Evolutionary conservation across 768 basidiomycete species (phyloP).

Genomic region (Pulveroboletus sp.): DNA sequence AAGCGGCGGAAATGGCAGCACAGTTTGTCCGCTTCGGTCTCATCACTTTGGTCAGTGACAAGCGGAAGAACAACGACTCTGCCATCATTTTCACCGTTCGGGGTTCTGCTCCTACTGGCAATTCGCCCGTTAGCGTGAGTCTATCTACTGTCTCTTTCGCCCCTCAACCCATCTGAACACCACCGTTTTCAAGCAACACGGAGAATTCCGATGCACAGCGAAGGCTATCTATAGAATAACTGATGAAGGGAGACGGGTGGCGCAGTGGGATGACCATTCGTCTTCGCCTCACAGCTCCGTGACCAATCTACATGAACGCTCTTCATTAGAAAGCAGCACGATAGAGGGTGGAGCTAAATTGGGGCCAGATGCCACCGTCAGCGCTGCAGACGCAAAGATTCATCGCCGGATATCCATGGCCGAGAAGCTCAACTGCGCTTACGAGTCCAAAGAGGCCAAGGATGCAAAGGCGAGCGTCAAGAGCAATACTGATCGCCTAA

Average conservation of each 20-base stretch:
- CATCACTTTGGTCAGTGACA: slow-evolving; percentile 85
- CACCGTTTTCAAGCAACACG: slow-evolving; percentile 63
- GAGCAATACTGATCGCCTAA: slow-evolving; percentile 88
- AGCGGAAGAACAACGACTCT: slow-evolving; percentile 87
- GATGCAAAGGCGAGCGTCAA: slow-evolving; percentile 60
- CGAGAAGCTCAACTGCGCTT: slow-evolving; percentile 59
- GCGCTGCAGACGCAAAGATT: slow-evolving; percentile 57
- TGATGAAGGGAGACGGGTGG: slow-evolving; percentile 82
- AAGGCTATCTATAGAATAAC: slow-evolving; percentile 95
- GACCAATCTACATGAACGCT: slow-evolving; percentile 58
- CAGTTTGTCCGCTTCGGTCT: slow-evolving; percentile 96
- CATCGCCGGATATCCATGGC: slow-evolving; percentile 78
- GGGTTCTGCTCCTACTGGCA: slow-evolving; percentile 71
- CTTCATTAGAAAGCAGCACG: slow-evolving; percentile 49
- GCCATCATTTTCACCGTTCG: slow-evolving; percentile 92
- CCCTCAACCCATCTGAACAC: slow-evolving; percentile 9
- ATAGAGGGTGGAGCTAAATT: slow-evolving; percentile 22
- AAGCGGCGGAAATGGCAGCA: slow-evolving; percentile 96
- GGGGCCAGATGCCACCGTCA: slow-evolving; percentile 26
- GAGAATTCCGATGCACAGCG: slow-evolving; percentile 94
- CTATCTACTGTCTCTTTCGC: not conserved
- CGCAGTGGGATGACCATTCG: slow-evolving; percentile 72
- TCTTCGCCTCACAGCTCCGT: slow-evolving; percentile 65
- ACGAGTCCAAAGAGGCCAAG: slow-evolving; percentile 48
- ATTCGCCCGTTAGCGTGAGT: slow-evolving; percentile 72